Conservation (phyloP, 2,329 filamentous ascomycete genomes). For the Aotearoamyces nothofagi region DNA sequence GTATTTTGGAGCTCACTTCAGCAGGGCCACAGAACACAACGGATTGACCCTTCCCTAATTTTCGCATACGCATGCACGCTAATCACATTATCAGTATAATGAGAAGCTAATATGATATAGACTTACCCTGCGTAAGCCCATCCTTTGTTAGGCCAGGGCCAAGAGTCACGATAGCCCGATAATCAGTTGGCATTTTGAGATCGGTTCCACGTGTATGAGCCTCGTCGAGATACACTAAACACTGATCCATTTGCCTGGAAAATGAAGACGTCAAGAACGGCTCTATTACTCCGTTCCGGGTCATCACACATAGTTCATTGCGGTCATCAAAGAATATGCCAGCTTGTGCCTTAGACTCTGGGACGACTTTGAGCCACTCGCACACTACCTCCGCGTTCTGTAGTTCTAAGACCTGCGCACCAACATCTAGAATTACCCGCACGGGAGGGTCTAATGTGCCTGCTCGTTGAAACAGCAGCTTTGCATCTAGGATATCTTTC, state of each 20-base stretch:
- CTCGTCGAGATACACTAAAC: slow-evolving; percentile 55
- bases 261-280: slow-evolving; percentile 43
- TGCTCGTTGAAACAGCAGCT: slow-evolving; percentile 30
- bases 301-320: slow-evolving; percentile 38
- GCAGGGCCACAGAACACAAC: slow-evolving; percentile 42
- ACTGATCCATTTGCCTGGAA: slow-evolving; percentile 35
- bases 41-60: slow-evolving; percentile 50
- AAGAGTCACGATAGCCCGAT: slow-evolving; percentile 52
- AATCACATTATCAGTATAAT: slow-evolving; percentile 5
- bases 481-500: slow-evolving; percentile 18
- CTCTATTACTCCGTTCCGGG: slow-evolving; percentile 29
- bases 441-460: slow-evolving; percentile 22
- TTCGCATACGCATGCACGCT: slow-evolving; percentile 60
- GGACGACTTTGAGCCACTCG: slow-evolving; percentile 30
- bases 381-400: slow-evolving; percentile 37
- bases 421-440: slow-evolving; percentile 54
- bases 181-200: slow-evolving; percentile 39
- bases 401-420: slow-evolving; percentile 52
- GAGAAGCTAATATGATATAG: no score
- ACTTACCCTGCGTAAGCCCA: slow-evolving; percentile 46
- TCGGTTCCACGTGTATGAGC: slow-evolving; percentile 58
- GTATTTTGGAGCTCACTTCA: slow-evolving; percentile 43
- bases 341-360: slow-evolving; percentile 20
- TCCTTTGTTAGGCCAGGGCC: slow-evolving; percentile 54
- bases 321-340: slow-evolving; percentile 41